Base-by-base conservation (phyloP, 2,329 filamentous ascomycete species). In the Fusarium fracticaudum region DNA sequence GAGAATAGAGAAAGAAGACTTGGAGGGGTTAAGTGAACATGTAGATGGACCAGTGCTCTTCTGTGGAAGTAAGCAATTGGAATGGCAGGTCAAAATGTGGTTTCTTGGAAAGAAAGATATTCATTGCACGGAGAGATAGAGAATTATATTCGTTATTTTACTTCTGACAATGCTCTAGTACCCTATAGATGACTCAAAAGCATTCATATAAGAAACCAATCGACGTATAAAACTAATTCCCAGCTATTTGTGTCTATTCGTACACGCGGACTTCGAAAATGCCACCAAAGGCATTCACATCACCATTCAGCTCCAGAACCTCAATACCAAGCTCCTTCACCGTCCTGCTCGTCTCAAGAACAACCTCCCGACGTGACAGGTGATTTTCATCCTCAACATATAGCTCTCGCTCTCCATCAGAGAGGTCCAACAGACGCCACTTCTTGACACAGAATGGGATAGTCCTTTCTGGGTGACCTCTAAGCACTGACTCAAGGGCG, bases 51-150 rank as follows among this genome's bases (percentile, higher is more conserved):
- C 37, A 3, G 64, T 69, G 18, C 15, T 69, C 1, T 69, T 69
- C 15, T 69, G 66, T 8, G 64, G 66, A 0, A 62, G 64, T 7
- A 69, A 63, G 6, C 66, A 68, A 9, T 22, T 69, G 8, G 66
- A 69, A 9, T 69, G 66, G 66, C 64, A 69, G 15, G 55, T 63
- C 2, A 69, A 55, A 14, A 63, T 69, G 64, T 69, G 66, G 66
- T 31, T 69, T 3, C 41, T 69, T 2, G 38, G 31, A 1, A 69
- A 33, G 22, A 47, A 14, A 18, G 14, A 44, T 5, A 26, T 68
- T 8, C 37, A 69, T 11, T 38, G 64, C 4, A 69, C 55, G 6
- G 55, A 69, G 4, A 63, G 64, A 44, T 69, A 54, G n/a, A 29
- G 12, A 29, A 22, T 20, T 8, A 22, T 8, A 4, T 29, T 29